phyloP scores from a whole-genome alignment of 345 rosid genomes.

The Rhodomyrtus tomentosa region DNA sequence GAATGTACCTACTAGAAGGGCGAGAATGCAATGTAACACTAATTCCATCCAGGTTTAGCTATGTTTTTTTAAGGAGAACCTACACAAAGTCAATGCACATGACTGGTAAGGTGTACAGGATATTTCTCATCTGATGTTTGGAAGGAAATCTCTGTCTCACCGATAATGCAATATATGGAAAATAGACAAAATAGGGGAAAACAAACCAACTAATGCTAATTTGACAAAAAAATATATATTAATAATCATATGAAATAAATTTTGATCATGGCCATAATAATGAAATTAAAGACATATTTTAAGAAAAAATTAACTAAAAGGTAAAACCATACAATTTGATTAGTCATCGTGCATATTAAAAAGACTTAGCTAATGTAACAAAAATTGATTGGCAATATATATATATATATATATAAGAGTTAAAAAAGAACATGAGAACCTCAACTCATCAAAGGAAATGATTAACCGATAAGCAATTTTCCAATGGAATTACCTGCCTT shows the following conservation, averaged over 20 bases:
- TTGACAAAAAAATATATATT: background rate
- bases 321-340: background rate
- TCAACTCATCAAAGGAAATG: background rate
- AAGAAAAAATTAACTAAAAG: background rate
- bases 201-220: background rate
- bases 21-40: background rate
- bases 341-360: background rate
- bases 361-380: background rate
- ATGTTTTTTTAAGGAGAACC: background rate
- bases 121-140: background rate
- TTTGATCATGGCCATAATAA: background rate
- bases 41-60: background rate
- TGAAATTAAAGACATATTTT: background rate
- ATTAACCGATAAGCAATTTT: background rate
- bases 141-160: background rate
- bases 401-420: fast-evolving
- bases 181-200: background rate
- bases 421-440: background rate
- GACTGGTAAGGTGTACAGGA: background rate
- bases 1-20: background rate
- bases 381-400: background rate
- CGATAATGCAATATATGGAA: background rate
- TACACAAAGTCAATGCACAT: background rate
- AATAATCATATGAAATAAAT: background rate
- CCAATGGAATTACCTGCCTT: background rate